Base-by-base conservation (phyloP, 495 filamentous ascomycete species). In the Daldinia decipiens region DNA sequence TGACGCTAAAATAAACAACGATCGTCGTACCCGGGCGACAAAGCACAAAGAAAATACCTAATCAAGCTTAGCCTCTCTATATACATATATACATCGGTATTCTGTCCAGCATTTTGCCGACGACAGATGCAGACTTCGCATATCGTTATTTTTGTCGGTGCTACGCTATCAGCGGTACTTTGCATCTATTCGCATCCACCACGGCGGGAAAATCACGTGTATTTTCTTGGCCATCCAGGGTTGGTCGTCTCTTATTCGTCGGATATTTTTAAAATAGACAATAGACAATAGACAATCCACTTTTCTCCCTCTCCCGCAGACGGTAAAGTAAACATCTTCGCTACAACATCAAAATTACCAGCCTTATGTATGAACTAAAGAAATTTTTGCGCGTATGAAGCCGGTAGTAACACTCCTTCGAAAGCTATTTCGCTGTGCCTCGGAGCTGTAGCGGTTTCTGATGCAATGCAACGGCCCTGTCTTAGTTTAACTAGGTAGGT, bases 141-240 rank as follows among this genome's bases (percentile, higher is more conserved):
- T 47, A 47, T 47, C 43, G 40, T 39, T 63, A 56, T 62, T 47
- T 62, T 61, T 57, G 26, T 68, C 55, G 21, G 32, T 55, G 43
- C 31, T 61, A 55, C 52, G 13, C 24, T 53, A 19, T 36, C 34
- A 61, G 15, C 24, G 21, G 43, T 47, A 47, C 43, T 47, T 47
- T 47, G 43, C 43, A 32, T 62, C 51, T 40, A 68, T 21, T 47
- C 17, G 43, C 17, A 32, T 62, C 51, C 57, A 68, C 64, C 58
- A 51, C 39, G 60, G 65, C 56, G 59, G 65, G 65, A 65, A 61
- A 58, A 73, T 73, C 70, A 73, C 70, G 70, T 73, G 70, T 59
- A 53, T 62, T 24, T 8, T 50, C 61, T 73, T 66, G 61, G 56
- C 57, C 45, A n/a, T 62, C 57, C 21, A 59, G 58, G 61, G 32